Conservation (phyloP, 495 filamentous ascomycete species). For the Mytilinidion resinicola region DNA sequence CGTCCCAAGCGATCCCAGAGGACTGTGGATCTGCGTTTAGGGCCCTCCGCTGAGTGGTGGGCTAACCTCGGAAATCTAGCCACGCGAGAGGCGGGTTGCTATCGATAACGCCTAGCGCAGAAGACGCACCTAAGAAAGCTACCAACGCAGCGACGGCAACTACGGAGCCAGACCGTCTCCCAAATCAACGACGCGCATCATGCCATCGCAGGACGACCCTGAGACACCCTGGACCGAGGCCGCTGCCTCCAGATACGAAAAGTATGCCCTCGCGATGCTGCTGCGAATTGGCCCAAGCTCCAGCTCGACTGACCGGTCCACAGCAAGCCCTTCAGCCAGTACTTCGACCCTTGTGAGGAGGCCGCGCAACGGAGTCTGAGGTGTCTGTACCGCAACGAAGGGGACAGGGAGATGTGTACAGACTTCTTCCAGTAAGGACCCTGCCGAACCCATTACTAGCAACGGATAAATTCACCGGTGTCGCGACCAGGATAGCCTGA, state of each 20-base stretch:
- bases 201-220: not conserved
- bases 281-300: not conserved
- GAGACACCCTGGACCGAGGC: conserved; percentile 2
- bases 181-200: conserved; percentile 2
- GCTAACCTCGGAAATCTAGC: too few species aligned
- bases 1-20: too few species aligned
- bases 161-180: not conserved
- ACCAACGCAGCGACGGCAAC: too few species aligned
- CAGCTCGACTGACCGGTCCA: not conserved
- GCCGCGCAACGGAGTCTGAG: conserved; percentile 78
- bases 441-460: not conserved
- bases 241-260: not conserved
- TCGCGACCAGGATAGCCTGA: not conserved
- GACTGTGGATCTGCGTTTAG: too few species aligned
- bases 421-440: conserved; percentile 89
- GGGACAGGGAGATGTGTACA: conserved; percentile 75
- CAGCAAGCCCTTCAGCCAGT: conserved; percentile 80
- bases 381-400: conserved; percentile 81
- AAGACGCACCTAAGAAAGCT: too few species aligned
- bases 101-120: too few species aligned
- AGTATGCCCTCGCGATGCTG: not conserved
- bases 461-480: not conserved
- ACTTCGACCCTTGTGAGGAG: conserved; percentile 90
- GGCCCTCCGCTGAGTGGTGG: too few species aligned
- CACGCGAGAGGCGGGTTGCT: too few species aligned